Evolutionary conservation across 2,329 filamentous ascomycete genomes (phyloP).

Genomic region (Cladobotryum mycophilum): DNA sequence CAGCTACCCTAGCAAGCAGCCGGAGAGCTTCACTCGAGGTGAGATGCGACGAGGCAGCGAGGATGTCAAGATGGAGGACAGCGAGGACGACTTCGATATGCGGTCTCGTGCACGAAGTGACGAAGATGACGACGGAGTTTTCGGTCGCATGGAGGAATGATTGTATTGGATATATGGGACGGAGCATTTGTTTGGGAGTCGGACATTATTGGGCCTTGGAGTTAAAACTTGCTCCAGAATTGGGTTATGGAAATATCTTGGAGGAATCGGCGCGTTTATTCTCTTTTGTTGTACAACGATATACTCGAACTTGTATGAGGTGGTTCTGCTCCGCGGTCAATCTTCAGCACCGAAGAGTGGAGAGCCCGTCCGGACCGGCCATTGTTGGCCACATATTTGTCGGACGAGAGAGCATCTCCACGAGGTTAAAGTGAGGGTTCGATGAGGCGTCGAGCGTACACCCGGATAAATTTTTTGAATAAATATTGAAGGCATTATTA

Average conservation of each 20-base stretch:
- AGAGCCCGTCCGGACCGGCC: slow-evolving; percentile 30
- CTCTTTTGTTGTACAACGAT: slow-evolving; percentile 38
- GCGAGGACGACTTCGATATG: slow-evolving; percentile 61
- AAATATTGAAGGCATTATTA: slow-evolving; percentile 19
- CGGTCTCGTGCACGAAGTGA: slow-evolving; percentile 62
- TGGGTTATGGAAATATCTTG: slow-evolving; percentile 27
- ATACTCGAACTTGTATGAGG: slow-evolving; percentile 40
- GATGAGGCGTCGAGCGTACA: slow-evolving; percentile 58
- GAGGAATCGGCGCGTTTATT: slow-evolving; percentile 20
- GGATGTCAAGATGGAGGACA: slow-evolving; percentile 64
- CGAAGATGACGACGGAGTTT: slow-evolving; percentile 92
- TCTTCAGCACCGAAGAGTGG: slow-evolving; percentile 65
- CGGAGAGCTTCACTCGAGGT: slow-evolving; percentile 60
- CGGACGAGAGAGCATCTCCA: slow-evolving; percentile 44
- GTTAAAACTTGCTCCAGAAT: slow-evolving; percentile 28
- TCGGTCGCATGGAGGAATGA: slow-evolving; percentile 92
- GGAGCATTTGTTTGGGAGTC: slow-evolving; percentile 16
- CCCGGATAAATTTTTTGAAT: slow-evolving; percentile 34
- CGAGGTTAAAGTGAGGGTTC: slow-evolving; percentile 66
- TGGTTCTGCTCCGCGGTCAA: slow-evolving; percentile 57
- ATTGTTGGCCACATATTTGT: slow-evolving; percentile 14
- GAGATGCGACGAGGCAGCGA: slow-evolving; percentile 43
- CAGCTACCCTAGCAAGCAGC: slow-evolving; percentile 54
- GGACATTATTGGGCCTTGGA: slow-evolving; percentile 21
- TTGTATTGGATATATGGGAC: slow-evolving; percentile 15